Percentiles rank a stretch among this genome's conserved stretches.
These are phyloP conservation scores for Penicillium egyptiacum DNA, from an alignment of 495 filamentous ascomycete genomes.

Conservation along the genomic window DNA sequence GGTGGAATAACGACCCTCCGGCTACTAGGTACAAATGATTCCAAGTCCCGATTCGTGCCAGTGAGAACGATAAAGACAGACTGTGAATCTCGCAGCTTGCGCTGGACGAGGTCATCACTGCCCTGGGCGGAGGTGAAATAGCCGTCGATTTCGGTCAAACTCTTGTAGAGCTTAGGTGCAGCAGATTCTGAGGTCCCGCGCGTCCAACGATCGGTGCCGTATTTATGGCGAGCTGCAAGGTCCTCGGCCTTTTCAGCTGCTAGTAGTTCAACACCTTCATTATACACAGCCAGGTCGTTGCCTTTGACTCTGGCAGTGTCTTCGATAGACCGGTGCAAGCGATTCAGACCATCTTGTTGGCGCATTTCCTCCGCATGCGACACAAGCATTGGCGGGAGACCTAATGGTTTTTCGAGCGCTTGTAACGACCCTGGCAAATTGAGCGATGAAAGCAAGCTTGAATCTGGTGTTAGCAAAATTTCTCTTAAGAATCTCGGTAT, in stretches of 20 bases:
- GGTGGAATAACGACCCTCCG: slow-evolving; percentile 74
- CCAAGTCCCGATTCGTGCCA: slow-evolving; percentile 73
- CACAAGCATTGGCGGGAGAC: slow-evolving; percentile 78
- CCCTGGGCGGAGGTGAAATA: slow-evolving; percentile 83
- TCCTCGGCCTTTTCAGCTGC: slow-evolving; percentile 82
- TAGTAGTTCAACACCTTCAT: slow-evolving; percentile 76
- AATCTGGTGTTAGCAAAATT: slow-evolving; percentile 15
- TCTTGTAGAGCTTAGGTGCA: slow-evolving; percentile 71
- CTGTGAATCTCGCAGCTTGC: slow-evolving; percentile 76
- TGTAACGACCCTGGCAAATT: slow-evolving; percentile 93
- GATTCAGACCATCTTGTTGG: slow-evolving; percentile 82
- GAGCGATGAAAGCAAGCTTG: slow-evolving; percentile 67
- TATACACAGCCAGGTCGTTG: slow-evolving; percentile 70
- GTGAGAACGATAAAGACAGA: slow-evolving; percentile 70
- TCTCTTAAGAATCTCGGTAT: background rate
- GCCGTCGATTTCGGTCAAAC: slow-evolving; percentile 76
- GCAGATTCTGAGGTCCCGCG: slow-evolving; percentile 67
- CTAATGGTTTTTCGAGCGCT: slow-evolving; percentile 91
- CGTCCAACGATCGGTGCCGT: slow-evolving; percentile 85
- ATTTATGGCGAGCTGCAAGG: slow-evolving; percentile 66
- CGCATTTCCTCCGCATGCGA: slow-evolving; percentile 93
- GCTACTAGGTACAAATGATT: slow-evolving; percentile 86
- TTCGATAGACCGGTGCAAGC: slow-evolving; percentile 71
- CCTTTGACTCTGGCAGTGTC: slow-evolving; percentile 84
- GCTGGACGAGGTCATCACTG: slow-evolving; percentile 77